Base-by-base conservation (phyloP, 2,329 filamentous ascomycete species). In the Diaporthe batatas region DNA sequence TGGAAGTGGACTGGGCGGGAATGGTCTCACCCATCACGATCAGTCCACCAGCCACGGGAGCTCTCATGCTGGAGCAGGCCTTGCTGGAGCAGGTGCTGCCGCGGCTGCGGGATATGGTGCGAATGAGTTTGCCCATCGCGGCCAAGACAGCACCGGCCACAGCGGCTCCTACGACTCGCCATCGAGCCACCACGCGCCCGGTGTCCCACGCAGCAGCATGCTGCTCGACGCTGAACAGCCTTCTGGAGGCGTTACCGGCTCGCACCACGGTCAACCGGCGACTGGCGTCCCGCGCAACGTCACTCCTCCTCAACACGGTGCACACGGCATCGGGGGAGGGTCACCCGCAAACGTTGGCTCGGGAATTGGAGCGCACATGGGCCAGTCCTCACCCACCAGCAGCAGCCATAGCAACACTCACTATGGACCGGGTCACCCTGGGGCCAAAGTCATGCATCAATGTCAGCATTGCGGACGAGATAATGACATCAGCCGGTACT, bases 401-500 rank as follows among this genome's bases (percentile, higher is more conserved):
- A 67, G 65, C 7, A 54, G 51, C 6, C 67, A 73, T 34, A 71
- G 72, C 0, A 68, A 53, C 16, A 55, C 67, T 18, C 75, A 77
- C 53, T 76, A 70, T 42, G 77, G 76, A 6, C 77, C 77, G 8
- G 77, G 75, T 0, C 76, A 78, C 23, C 34, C 74, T 23, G 75
- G 71, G 1, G 73, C 76, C 16, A 77, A 76, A 68, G 72, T 79
- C 6, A 21, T 76, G 53, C 75, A 78, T 57, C 51, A 59, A 5
- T 75, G 76, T 67, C 68, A 77, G 57, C 74, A 76, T 14, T 77
- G 76, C 39, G 75, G 76, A 1, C 36, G 64, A 16, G 76, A 77
- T 12, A 76, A 75, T 23, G 75, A 78, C 65, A 78, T 78, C 49
- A 75, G 73, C 58, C 62, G 64, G 3, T 77, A 78, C 47, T 78